Evolutionary conservation across 2,329 filamentous ascomycete species (phyloP), one percentile per base, ranked within the genome.

Genomic region (Calonectria naviculata): DNA sequence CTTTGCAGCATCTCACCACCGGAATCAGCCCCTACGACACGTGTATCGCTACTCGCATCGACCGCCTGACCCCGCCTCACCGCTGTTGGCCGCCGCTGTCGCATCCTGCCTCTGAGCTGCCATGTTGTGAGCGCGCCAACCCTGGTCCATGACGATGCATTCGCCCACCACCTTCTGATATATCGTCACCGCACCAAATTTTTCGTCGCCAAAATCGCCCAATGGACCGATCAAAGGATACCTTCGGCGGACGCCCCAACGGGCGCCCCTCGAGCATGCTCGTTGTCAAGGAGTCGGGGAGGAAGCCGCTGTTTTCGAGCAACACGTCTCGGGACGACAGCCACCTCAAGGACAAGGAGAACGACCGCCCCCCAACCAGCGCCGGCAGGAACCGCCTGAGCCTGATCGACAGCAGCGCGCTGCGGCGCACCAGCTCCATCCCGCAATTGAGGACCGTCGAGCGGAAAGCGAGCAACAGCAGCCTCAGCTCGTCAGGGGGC

Each of bases 221-320:
- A 6, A 80, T 81, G 79, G 78, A 80, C 47, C 76, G 75, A 73
- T 73, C 79, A 62, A 73, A 62, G 6, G 73, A 79, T 24, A 68
- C 74, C 61, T 68, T 78, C 56, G 70, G 67, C 47, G 69, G 65
- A 42, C 74, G 78, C 49, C 71, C 68, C 31, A 72, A 63, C 54
- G 73, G 67, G 34, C 70, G 75, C 47, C 71, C 76, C 17, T 44
- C 74, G 41, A 78, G 76, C 19, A 74, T 79, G 41, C 79, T 86
- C 12, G 73, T 81, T 9, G 84, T 86, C 63, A 84, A 81, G 74
- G 80, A 83, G 62, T 81, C 82, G 7, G 83, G 82, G n/a, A 80
- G 84, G 42, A 84, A 81, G 75, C 83, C 84, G 60, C 74, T 87
- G 17, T 87, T 87, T 67, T 65, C 76, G 36, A 75, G 68, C 61